Base-by-base conservation (phyloP, 805 yeast genomes). In the Ogataea ramenticola region DNA sequence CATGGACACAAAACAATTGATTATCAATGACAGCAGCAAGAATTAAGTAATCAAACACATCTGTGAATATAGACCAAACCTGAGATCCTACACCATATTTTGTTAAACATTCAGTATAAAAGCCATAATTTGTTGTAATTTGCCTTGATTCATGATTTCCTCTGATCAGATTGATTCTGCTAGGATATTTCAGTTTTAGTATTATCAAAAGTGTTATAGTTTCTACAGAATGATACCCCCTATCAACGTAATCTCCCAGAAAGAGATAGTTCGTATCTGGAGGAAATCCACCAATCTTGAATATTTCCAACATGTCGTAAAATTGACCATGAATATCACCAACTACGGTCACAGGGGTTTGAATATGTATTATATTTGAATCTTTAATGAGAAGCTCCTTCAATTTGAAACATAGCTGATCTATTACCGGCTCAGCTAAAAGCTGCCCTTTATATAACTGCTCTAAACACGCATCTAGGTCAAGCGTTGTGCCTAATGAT, bases 311-410 rank as follows among this genome's bases (percentile, higher is more conserved):
- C 43, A 93, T 68, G 61, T 93, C 99, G 60, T 90, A 95, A 58
- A 86, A 93, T 64, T 93, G 99, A 9, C 98, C 99, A 56, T 93
- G 99, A 39, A 93, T 91, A 59, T 93, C 99, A 1, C 99, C 99
- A 4, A 93, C 97, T 8, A 93, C 87, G 0, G 98, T 88, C 11
- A 93, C 87, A 1, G 99, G 99, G 2, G 95, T 77, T 31, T 71
- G 69, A 8, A 93, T 70, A 37, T 87, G 84, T 41, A 91, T 87
- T 32, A 93, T 95, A 58, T 93, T 93, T 47, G 95, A 83, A 52
- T 87, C 96, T 34, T 72, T 67, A 17, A 90, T 71, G 41, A 93
- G 71, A 47, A 85, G 77, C 45, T 89, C 93, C 62, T 90, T 93
- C 51, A 90, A 69, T 52, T 84, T 85, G 58, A 80, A 82, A 57